phyloP scores from a whole-genome alignment of 495 filamentous ascomycete species.

The Aspergillus bertholletiae region DNA sequence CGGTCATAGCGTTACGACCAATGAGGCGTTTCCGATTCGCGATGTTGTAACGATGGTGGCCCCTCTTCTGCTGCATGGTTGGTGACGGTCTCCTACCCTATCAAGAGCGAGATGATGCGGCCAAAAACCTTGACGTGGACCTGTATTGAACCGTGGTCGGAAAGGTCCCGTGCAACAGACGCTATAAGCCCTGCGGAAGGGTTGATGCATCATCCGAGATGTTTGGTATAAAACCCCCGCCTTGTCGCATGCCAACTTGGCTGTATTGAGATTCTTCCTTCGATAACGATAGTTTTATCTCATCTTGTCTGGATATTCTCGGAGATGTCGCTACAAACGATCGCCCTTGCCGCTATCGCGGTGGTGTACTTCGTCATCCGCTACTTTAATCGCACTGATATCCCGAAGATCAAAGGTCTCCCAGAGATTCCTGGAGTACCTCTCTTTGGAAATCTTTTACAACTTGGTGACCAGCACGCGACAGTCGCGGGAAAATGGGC shows the following conservation, averaged over 20 bases:
- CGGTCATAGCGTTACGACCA: not conserved
- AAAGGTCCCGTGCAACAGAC: constrained; percentile 14
- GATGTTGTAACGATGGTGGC: not conserved
- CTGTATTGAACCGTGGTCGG: constrained; percentile 2
- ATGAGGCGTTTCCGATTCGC: not conserved
- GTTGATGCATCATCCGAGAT: not conserved
- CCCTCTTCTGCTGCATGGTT: not conserved
- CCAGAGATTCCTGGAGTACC: constrained; percentile 62
- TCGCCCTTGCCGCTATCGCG: constrained; percentile 39
- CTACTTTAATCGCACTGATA: constrained; percentile 54
- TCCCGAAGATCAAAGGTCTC: constrained; percentile 60
- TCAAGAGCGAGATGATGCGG: too few species aligned
- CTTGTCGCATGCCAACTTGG: not conserved
- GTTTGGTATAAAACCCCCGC: not conserved
- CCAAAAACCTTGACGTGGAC: too few species aligned
- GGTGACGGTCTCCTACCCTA: too few species aligned
- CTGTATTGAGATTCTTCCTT: not conserved
- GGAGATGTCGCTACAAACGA: constrained; percentile 43
- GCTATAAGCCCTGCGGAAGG: not conserved
- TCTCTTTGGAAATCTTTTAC: constrained; percentile 60
- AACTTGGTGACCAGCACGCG: constrained; percentile 55
- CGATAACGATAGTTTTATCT: too few species aligned
- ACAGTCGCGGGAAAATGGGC: constrained; percentile 51
- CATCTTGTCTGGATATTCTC: too few species aligned
- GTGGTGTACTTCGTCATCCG: constrained; percentile 49